Evolutionary conservation across 192 early-diverging fungal genomes (phyloP).

Genomic region (Fimicolochytrium jonesii): DNA sequence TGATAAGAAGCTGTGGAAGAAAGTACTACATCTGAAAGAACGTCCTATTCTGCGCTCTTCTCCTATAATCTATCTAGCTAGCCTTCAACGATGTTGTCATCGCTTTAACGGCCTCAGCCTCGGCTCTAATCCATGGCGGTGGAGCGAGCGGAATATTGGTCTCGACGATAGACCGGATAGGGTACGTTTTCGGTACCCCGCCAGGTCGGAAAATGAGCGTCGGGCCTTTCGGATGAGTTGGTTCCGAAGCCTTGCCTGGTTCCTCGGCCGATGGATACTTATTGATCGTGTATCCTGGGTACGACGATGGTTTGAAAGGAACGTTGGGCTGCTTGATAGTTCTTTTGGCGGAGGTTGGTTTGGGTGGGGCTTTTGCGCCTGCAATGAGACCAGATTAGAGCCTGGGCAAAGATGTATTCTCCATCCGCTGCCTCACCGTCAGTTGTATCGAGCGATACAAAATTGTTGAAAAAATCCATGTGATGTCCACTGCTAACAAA

Average conservation of each 20-base stretch:
- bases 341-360: neutral
- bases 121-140: slow-evolving; percentile 45
- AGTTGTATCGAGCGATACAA: slow-evolving; percentile 31
- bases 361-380: neutral
- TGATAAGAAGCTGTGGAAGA: too few relatives aligned
- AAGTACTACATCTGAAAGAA: too few relatives aligned
- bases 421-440: neutral
- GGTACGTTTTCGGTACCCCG: slow-evolving; percentile 43
- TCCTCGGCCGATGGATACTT: slow-evolving; percentile 45
- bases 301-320: slow-evolving; percentile 50
- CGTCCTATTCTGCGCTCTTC: too few relatives aligned
- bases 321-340: neutral
- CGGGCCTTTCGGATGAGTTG: neutral
- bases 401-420: neutral
- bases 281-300: slow-evolving; percentile 51
- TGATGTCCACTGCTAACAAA: slow-evolving; percentile 38
- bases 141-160: slow-evolving; percentile 40
- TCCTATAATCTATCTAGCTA: too few relatives aligned
- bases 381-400: too few relatives aligned
- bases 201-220: slow-evolving; percentile 42
- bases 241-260: neutral
- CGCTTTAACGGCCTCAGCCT: too few relatives aligned
- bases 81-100: too few relatives aligned
- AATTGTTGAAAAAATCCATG: slow-evolving; percentile 46
- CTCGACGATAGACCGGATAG: slow-evolving; percentile 44